Evolutionary conservation across 148 eudicot species (phyloP), one percentile per base, ranked within the genome.

Genomic region (Arctostaphylos glauca): DNA sequence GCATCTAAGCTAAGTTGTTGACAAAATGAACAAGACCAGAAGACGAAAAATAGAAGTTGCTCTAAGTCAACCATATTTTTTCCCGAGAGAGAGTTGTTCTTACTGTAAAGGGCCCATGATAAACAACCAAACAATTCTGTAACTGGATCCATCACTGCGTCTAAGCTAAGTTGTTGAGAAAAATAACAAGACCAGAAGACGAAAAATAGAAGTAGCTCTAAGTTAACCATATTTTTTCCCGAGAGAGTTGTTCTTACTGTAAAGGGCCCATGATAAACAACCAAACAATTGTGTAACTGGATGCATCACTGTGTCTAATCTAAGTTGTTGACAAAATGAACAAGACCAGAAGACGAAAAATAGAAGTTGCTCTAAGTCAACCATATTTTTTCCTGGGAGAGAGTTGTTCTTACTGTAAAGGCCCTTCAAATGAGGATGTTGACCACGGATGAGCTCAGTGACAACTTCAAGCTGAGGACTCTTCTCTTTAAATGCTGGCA

Each of bases 401-500:
- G 59, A 70, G 19, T 31, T 31, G 9, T 55, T 80, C 93, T 90
- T 88, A 94, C 96, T 88, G 84, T 92, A 94, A 79, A 89, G 88
- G 81, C 90, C 98, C 84, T 94, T 90, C 80, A 94, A 83, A 86
- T 88, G 83, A 54, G 98, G 98, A 90, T 95, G 98, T 66, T 94
- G 92, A 80, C 98, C 98, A 87, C 98, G 98, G 50, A 88, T 90
- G 85, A 92, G 95, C 86, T 92, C 93, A 44, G 90, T 85, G 54
- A 92, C 90, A 75, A 94, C 94, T 87, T 94, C 93, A 41, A 94
- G 88, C 82, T 91, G 98, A 76, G 98, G 98, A 85, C 92, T 95
- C 72, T 81, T 91, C 88, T 94, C 94, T 81, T 85, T 92, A 48
- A 95, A 84, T 10, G 88, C 80, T 31, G 98, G 98, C 86, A 94